Evolutionary conservation across 805 yeast genomes (phyloP).

Genomic region (Wickerhamiella spandovensis): DNA sequence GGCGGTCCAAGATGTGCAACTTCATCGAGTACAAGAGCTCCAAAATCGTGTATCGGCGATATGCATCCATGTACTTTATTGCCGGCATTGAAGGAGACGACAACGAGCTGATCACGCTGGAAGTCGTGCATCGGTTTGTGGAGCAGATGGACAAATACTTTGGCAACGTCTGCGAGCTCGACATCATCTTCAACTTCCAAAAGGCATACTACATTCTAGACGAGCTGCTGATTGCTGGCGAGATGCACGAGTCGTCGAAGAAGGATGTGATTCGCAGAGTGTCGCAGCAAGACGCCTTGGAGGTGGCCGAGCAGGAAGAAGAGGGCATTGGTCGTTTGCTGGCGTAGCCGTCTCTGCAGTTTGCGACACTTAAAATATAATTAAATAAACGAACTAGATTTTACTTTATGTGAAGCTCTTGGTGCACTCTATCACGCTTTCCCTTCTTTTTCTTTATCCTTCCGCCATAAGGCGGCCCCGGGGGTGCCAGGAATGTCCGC

Average conservation of each 20-base stretch:
- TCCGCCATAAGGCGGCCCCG: too few species aligned
- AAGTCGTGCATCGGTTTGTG: conserved; percentile 81
- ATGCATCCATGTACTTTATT: conserved; percentile 84
- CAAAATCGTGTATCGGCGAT: conserved; percentile 80
- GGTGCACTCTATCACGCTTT: too few species aligned
- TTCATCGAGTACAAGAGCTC: conserved; percentile 74
- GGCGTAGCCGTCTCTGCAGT: too few species aligned
- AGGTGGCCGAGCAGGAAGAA: conserved; percentile 55
- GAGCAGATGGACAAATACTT: conserved; percentile 94
- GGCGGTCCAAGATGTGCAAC: conserved; percentile 92
- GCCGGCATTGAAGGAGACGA: conserved; percentile 74
- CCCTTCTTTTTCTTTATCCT: too few species aligned
- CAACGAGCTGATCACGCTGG: conserved; percentile 77
- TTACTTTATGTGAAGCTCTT: too few species aligned
- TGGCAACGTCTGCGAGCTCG: conserved; percentile 93
- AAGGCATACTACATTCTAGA: conserved; percentile 87
- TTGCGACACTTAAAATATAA: too few species aligned
- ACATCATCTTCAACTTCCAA: conserved; percentile 89
- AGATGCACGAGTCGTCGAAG: conserved; percentile 68
- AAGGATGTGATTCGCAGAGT: conserved; percentile 67
- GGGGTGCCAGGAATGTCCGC: too few species aligned
- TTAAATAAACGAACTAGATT: too few species aligned
- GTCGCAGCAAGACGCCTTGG: conserved; percentile 76
- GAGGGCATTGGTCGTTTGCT: conserved; percentile 20
- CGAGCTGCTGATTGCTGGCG: conserved; percentile 81